Conservation (phyloP, 345 rosid genomes). For the Turritis glabra region DNA sequence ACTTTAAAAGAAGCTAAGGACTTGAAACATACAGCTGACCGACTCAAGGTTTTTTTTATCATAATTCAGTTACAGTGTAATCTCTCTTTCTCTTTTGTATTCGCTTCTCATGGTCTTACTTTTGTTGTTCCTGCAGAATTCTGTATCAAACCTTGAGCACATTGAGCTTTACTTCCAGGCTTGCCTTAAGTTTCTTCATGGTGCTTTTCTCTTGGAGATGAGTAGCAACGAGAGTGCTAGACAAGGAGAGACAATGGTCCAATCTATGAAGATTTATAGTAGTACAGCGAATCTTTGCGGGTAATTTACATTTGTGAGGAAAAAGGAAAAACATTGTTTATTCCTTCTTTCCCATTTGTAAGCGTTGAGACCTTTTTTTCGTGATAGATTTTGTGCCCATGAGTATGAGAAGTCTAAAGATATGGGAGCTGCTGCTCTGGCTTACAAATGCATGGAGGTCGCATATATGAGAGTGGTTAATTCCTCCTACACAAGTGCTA, state of each 20-base stretch:
- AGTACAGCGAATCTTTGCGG: slow-evolving; percentile 96
- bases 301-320: slow-evolving; percentile 52
- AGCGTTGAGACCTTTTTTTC: slow-evolving; percentile 19
- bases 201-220: slow-evolving; percentile 76
- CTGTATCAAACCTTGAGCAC: slow-evolving; percentile 61
- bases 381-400: slow-evolving; percentile 81
- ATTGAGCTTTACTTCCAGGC: slow-evolving; percentile 94
- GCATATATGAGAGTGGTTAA: slow-evolving; percentile 93
- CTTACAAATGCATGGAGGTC: slow-evolving; percentile 96
- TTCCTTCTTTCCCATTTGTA: slow-evolving; percentile 21
- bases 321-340: slow-evolving; percentile 8
- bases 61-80: slow-evolving; percentile 23
- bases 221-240: slow-evolving; percentile 63
- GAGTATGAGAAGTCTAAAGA: slow-evolving; percentile 93
- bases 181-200: slow-evolving; percentile 88
- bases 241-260: slow-evolving; percentile 69
- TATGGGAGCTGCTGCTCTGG: slow-evolving; percentile 92
- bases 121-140: slow-evolving; percentile 52
- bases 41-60: slow-evolving; percentile 62
- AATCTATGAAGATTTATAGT: slow-evolving; percentile 61
- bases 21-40: slow-evolving; percentile 95
- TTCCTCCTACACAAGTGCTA: slow-evolving; percentile 61
- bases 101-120: slow-evolving; percentile 17
- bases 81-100: slow-evolving; percentile 16
- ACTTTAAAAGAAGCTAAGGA: slow-evolving; percentile 90